A percentile compares a stretch with the other conserved stretches of the same genome.
Conservation (phyloP, 306 rosid genomes). For the Medicago arabica region DNA sequence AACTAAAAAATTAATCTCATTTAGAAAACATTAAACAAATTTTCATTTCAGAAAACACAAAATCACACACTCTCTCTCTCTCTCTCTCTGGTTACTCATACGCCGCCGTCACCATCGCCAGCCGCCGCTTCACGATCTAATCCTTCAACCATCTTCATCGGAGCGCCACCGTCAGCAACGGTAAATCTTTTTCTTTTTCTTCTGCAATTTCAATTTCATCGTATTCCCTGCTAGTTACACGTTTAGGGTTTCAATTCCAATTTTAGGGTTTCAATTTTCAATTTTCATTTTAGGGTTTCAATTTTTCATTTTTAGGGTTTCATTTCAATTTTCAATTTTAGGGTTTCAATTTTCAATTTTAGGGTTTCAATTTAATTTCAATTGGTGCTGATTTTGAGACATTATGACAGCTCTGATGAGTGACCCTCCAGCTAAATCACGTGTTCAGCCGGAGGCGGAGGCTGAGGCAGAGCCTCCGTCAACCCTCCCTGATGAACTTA, state of each 20-base stretch:
- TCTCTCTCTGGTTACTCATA: background rate
- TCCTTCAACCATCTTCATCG: background rate
- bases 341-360: background rate
- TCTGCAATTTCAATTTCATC: background rate
- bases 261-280: too few species aligned
- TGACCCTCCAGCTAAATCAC: constrained; percentile 7
- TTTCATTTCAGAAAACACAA: background rate
- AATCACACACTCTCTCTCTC: background rate
- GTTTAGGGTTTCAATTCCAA: background rate
- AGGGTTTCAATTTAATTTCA: background rate
- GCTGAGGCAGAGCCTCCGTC: too few species aligned
- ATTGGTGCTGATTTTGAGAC: background rate
- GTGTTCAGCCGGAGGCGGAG: background rate
- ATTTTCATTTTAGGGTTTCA: too few species aligned
- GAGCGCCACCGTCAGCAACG: background rate
- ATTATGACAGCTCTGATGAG: background rate
- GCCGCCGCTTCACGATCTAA: background rate
- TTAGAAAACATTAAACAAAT: too few species aligned
- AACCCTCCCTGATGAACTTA: constrained; percentile 4
- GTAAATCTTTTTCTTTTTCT: background rate
- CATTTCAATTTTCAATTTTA: too few species aligned
- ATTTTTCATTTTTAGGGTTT: too few species aligned
- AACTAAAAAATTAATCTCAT: too few species aligned
- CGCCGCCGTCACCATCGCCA: background rate
- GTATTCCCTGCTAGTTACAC: background rate